These are phyloP conservation scores for Pichia sp. DNA, from an alignment of 1,139 yeast species.

Conservation along the genomic window DNA sequence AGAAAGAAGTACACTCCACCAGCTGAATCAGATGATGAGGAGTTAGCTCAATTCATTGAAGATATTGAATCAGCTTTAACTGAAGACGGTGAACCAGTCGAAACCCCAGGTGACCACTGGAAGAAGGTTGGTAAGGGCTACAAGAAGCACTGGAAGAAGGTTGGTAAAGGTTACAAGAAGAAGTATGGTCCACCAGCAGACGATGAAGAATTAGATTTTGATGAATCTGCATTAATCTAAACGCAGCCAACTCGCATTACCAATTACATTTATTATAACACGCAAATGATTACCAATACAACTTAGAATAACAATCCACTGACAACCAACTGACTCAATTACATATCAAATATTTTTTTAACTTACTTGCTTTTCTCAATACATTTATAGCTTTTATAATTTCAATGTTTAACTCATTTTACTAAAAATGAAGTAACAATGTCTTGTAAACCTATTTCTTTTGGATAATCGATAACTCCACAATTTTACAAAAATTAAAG, in stretches of 20 bases:
- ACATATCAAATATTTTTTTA: neutral
- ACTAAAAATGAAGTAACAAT: too few relatives aligned
- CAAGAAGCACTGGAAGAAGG: slow-evolving; percentile 18
- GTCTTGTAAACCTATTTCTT: too few relatives aligned
- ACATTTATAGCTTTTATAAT: neutral
- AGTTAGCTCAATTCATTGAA: too few relatives aligned
- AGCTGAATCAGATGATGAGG: too few relatives aligned
- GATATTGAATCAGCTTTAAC: slow-evolving; percentile 1
- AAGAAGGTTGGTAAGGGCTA: slow-evolving; percentile 18
- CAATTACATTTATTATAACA: too few relatives aligned
- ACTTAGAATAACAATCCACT: too few relatives aligned
- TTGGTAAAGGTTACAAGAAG: slow-evolving; percentile 23
- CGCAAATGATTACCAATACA: neutral
- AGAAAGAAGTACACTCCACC: too few relatives aligned
- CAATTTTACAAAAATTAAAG: neutral
- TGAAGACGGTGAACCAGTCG: slow-evolving; percentile 6
- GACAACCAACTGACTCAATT: neutral
- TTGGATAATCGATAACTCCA: neutral
- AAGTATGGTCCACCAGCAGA: slow-evolving; percentile 18
- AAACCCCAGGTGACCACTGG: slow-evolving; percentile 16
- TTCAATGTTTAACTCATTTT: neutral
- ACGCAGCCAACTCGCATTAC: too few relatives aligned
- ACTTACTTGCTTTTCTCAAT: neutral
- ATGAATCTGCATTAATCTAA: slow-evolving; percentile 1
- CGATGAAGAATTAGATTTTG: slow-evolving; percentile 1